Evolutionary conservation across 495 filamentous ascomycete genomes (phyloP), one percentile per base, ranked within the genome.

Genomic region (Sabuloglossum arenarium): DNA sequence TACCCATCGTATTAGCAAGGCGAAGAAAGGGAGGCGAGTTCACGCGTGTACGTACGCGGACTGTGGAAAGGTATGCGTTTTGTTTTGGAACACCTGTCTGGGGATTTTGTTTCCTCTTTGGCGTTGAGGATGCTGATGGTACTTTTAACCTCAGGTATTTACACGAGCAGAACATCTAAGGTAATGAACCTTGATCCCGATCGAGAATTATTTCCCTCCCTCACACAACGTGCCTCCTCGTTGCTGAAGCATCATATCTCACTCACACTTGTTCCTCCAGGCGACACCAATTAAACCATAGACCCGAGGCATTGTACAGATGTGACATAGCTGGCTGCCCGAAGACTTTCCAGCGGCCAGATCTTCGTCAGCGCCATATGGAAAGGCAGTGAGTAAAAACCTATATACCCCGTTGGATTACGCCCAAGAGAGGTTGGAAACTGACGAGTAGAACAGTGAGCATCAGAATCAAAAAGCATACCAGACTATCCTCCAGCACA

Each of bases 271-370:
- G 21, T 39, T 46, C n/a, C 27, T 62, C 32, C 54, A 88, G 87
- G 67, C 86, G 87, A 51, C 88, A 94, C 69, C 84, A 93, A 66
- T 69, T 89, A 52, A 89, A 89, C 66, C 88, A 95, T 70, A 80
- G 81, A 62, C 76, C 76, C 21, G 72, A 79, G 58, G 80, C 85
- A 30, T 71, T 77, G 11, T 82, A 76, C 61, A 73, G 74, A 28
- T 93, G 88, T 66, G 73, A 76, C 8, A 73, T 79, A 51, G 67
- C 74, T 37, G 69, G 74, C 21, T 94, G 86, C 63, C 71, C 71
- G 0, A 77, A 67, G 53, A 67, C 70, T 3, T 94, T 94, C 64
- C 71, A 78, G 50, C 79, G 88, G 31, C 71, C 78, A 14, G 88
- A 95, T 67, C 69, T 95, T 25, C 73, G 93, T 29, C 71, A 75